phyloP scores from a whole-genome alignment of 345 rosid genomes.

The Lumnitzera littorea region DNA sequence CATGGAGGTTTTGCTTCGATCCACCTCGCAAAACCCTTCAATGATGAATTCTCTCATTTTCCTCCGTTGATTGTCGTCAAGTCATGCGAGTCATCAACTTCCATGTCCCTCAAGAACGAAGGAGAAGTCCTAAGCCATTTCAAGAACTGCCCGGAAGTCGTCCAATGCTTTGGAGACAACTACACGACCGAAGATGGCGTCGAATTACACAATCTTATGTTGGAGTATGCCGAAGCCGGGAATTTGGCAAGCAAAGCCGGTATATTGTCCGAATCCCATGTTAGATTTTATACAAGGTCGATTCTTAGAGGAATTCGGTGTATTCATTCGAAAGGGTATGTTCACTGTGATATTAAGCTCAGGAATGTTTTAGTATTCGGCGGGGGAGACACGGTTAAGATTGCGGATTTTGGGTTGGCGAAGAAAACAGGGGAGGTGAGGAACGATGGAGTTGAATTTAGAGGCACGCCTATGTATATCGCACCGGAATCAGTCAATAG shows the following conservation, averaged over 20 bases:
- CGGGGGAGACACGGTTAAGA: slow-evolving; percentile 28
- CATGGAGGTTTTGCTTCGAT: slow-evolving; percentile 20
- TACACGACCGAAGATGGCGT: slow-evolving; percentile 9
- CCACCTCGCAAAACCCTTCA: slow-evolving; percentile 11
- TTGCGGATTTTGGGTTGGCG: slow-evolving; percentile 70
- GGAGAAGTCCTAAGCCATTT: slow-evolving; percentile 9
- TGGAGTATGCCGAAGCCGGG: slow-evolving; percentile 27
- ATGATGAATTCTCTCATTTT: not conserved
- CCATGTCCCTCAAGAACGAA: slow-evolving; percentile 22
- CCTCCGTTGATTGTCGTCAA: slow-evolving; percentile 22
- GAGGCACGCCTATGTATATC: slow-evolving; percentile 34
- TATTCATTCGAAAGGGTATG: slow-evolving; percentile 25
- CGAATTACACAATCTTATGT: slow-evolving; percentile 9
- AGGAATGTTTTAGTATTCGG: slow-evolving; percentile 18
- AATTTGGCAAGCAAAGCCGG: slow-evolving; percentile 16
- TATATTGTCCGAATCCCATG: slow-evolving; percentile 13
- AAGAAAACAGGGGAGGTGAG: slow-evolving; percentile 19
- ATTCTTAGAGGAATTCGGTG: slow-evolving; percentile 17
- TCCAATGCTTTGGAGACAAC: slow-evolving; percentile 17
- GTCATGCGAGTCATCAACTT: slow-evolving; percentile 12
- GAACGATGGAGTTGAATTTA: slow-evolving; percentile 9
- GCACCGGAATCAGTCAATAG: slow-evolving; percentile 28
- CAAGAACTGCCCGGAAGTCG: slow-evolving; percentile 9
- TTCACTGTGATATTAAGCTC: slow-evolving; percentile 29
- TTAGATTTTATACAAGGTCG: slow-evolving; percentile 11